These are phyloP conservation scores for Arthrobotrys entomopaga DNA, from an alignment of 2,329 filamentous ascomycete genomes.

Conservation along the genomic window DNA sequence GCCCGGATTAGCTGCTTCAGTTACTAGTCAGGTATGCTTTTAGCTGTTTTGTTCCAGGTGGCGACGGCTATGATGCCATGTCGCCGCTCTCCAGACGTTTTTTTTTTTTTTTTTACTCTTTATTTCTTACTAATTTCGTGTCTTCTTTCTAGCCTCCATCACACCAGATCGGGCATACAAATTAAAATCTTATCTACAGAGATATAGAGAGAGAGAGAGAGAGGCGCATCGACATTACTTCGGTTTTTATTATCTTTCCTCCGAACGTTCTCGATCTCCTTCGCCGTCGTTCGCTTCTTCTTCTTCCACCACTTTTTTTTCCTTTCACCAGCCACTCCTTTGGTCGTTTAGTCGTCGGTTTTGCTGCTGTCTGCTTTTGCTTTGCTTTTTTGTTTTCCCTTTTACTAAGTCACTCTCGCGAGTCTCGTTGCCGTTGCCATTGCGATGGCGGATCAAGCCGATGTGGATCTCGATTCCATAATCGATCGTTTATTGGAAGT, in stretches of 20 bases:
- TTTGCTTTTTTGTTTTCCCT: conserved; percentile 10
- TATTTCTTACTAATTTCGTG: background rate
- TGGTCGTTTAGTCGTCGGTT: conserved; percentile 52
- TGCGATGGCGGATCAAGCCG: conserved; percentile 79
- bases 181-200: background rate
- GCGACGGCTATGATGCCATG: background rate
- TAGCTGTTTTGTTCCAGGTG: conserved; percentile 27
- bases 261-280: conserved; percentile 9
- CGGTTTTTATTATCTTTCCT: conserved; percentile 1
- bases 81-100: background rate
- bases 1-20: conserved; percentile 41
- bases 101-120: background rate
- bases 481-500: conserved; percentile 98
- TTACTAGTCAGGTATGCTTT: conserved; percentile 45
- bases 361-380: conserved; percentile 32
- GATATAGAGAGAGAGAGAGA: background rate
- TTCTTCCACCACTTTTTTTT: conserved; percentile 9
- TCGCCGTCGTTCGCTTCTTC: conserved; percentile 47
- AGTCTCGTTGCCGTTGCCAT: conserved; percentile 59
- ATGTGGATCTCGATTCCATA: conserved; percentile 99
- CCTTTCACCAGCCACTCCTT: conserved; percentile 49
- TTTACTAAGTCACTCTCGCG: conserved; percentile 45
- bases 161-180: background rate
- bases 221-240: conserved; percentile 13
- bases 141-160: conserved; percentile 28